Percentiles rank a stretch among this genome's conserved stretches.
Evolutionary conservation across 2,329 filamentous ascomycete species (phyloP).

Genomic region (Purpureocillium takamizusanense): DNA sequence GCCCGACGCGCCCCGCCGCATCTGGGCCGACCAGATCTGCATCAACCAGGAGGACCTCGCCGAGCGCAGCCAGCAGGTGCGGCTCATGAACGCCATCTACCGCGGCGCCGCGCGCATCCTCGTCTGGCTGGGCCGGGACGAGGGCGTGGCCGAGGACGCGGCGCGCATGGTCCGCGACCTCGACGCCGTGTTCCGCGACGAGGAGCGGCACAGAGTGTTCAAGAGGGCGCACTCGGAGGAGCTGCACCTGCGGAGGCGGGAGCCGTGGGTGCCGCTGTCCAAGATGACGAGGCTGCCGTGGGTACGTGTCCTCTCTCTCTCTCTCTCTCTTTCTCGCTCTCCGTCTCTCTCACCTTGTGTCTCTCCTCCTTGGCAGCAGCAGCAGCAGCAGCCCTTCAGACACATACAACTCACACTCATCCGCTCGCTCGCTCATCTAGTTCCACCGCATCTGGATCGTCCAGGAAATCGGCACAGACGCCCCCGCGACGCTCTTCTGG

Average conservation of each 20-base stretch:
- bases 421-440: slow-evolving; percentile 7
- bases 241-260: slow-evolving; percentile 15
- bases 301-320: too few species aligned
- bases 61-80: slow-evolving; percentile 27
- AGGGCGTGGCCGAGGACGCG: slow-evolving; percentile 17
- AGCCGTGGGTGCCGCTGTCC: slow-evolving; percentile 21
- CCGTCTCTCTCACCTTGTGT: too few species aligned
- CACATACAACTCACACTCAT: not conserved
- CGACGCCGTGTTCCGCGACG: slow-evolving; percentile 18
- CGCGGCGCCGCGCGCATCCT: slow-evolving; percentile 20
- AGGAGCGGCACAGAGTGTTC: slow-evolving; percentile 18
- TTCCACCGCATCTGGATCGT: slow-evolving; percentile 27
- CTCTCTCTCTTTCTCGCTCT: too few species aligned
- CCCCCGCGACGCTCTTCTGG: slow-evolving; percentile 24
- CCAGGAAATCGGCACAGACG: slow-evolving; percentile 24
- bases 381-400: too few species aligned
- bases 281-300: slow-evolving; percentile 21
- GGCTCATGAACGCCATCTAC: slow-evolving; percentile 28
- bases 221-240: slow-evolving; percentile 19
- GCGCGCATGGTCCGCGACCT: slow-evolving; percentile 17
- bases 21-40: slow-evolving; percentile 32
- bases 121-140: slow-evolving; percentile 26
- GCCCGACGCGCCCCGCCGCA: slow-evolving; percentile 11
- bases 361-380: too few species aligned
- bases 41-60: slow-evolving; percentile 27